phyloP scores from a whole-genome alignment of 1,284 basidiomycete genomes.

The Puccinia novopanici region DNA sequence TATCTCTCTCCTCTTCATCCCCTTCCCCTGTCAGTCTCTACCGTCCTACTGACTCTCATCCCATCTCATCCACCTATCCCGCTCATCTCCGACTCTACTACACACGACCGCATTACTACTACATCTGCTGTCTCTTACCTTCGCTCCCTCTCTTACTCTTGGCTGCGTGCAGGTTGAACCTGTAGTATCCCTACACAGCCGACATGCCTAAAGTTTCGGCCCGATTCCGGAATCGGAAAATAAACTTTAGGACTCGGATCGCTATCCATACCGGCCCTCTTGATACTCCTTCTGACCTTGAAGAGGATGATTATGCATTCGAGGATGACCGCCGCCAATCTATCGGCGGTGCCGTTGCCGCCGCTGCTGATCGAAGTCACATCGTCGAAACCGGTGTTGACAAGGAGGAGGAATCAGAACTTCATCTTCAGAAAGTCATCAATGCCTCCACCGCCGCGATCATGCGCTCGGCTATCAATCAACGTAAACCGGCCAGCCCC shows the following conservation, averaged over 20 bases:
- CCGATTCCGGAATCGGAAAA: constrained; percentile 58
- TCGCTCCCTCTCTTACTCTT: neutral
- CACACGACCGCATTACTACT: neutral
- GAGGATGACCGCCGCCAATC: constrained; percentile 50
- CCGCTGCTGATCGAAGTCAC: constrained; percentile 50
- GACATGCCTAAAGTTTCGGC: constrained; percentile 53
- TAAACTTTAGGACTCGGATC: constrained; percentile 58
- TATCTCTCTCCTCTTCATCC: neutral
- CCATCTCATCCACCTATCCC: too few relatives aligned
- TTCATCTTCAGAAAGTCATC: constrained; percentile 49
- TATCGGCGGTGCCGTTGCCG: constrained; percentile 51
- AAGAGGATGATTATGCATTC: constrained; percentile 53
- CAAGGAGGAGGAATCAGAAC: constrained; percentile 57
- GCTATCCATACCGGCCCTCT: constrained; percentile 55
- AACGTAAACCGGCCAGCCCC: constrained; percentile 26
- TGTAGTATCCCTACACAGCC: neutral
- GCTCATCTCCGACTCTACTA: neutral
- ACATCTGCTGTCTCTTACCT: too few relatives aligned
- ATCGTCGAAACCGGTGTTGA: constrained; percentile 58
- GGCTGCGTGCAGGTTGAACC: neutral
- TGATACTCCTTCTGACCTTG: constrained; percentile 54
- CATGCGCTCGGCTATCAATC: constrained; percentile 36
- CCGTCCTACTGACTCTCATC: neutral
- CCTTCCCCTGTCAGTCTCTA: neutral
- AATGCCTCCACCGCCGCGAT: constrained; percentile 47